phyloP scores from a whole-genome alignment of 805 yeast genomes.

The Clavispora asparagi region DNA sequence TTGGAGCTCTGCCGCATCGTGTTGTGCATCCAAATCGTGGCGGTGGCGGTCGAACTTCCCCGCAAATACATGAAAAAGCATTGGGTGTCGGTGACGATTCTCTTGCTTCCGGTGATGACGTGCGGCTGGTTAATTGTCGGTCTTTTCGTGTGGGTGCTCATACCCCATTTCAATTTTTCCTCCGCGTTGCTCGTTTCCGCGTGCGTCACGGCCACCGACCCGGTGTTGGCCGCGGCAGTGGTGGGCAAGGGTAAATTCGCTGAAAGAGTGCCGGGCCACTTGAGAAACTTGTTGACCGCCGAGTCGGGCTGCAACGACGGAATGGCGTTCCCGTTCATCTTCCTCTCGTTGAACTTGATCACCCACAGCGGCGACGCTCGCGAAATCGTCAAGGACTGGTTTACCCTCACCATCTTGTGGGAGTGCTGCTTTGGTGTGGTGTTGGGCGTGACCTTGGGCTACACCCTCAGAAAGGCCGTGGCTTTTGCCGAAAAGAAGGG shows the following conservation, averaged over 20 bases:
- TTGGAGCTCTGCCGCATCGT: constrained; percentile 80
- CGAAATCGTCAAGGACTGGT: constrained; percentile 75
- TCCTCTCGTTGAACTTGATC: constrained; percentile 63
- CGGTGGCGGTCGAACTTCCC: constrained; percentile 92
- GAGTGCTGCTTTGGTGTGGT: constrained; percentile 79
- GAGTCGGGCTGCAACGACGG: constrained; percentile 94
- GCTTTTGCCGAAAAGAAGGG: constrained; percentile 64
- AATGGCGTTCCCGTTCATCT: constrained; percentile 89
- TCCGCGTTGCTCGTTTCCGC: constrained; percentile 75
- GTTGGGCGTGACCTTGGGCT: constrained; percentile 72
- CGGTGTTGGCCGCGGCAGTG: constrained; percentile 91
- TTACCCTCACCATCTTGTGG: constrained; percentile 67
- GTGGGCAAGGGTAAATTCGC: constrained; percentile 94
- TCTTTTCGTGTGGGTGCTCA: constrained; percentile 68
- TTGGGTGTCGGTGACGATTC: constrained; percentile 68
- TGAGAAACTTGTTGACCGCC: constrained; percentile 76
- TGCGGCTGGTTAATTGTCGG: constrained; percentile 85
- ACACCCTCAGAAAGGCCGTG: constrained; percentile 61
- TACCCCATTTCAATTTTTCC: constrained; percentile 67
- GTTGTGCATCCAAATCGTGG: constrained; percentile 82
- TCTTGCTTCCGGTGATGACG: constrained; percentile 85
- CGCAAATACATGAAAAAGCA: constrained; percentile 82
- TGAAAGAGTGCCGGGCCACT: constrained; percentile 86
- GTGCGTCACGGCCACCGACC: constrained; percentile 93
- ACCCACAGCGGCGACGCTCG: constrained; percentile 60